Conservation (phyloP, 164 flowering plant species). For the Pachysandra terminalis region DNA sequence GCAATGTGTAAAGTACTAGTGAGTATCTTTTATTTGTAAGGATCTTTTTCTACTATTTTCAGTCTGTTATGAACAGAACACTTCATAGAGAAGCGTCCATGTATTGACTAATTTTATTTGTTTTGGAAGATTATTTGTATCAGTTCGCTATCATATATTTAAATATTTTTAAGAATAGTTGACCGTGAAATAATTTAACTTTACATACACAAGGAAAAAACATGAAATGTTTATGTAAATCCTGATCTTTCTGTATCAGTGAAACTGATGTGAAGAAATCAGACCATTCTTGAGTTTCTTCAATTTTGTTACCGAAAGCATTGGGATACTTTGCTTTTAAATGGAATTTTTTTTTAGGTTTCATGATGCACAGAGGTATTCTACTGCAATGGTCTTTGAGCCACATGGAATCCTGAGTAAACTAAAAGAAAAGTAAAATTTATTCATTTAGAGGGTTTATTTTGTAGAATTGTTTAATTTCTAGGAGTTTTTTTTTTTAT, state of each 20-base stretch:
- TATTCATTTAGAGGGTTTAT: no score
- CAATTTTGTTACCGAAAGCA: not conserved
- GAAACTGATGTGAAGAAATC: not conserved
- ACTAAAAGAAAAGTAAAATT: no score
- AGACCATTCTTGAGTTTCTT: not conserved
- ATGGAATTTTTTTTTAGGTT: not conserved
- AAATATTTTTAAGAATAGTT: no score
- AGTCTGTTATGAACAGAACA: no score
- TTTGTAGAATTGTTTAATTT: no score
- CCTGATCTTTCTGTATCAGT: not conserved
- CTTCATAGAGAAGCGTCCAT: not conserved
- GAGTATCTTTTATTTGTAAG: slow-evolving; percentile 23
- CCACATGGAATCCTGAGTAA: no score
- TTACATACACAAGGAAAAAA: no score
- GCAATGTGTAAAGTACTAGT: slow-evolving; percentile 85
- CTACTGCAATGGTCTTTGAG: no score
- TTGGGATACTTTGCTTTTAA: not conserved
- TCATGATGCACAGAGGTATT: not conserved
- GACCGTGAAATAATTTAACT: not conserved
- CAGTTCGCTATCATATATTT: not conserved
- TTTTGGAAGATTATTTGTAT: not conserved
- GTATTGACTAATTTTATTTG: no score
- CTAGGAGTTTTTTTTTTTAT: no score
- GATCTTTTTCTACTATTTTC: not conserved
- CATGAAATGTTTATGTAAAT: not conserved